Evolutionary conservation across 805 yeast genomes (phyloP), one percentile per base, ranked within the genome.

Genomic region (Jamesozyma gamospora): DNA sequence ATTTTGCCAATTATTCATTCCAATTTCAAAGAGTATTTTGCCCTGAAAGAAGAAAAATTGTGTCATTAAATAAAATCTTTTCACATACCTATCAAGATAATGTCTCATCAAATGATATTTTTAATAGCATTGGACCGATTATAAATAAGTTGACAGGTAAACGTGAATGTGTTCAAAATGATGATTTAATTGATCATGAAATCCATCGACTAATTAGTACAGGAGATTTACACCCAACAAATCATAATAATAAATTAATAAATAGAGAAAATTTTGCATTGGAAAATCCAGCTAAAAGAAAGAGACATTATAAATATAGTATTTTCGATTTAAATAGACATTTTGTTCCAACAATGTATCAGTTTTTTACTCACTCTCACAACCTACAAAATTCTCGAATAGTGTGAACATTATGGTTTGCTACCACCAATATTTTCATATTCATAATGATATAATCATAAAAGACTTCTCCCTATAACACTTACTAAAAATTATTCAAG

Each of bases 11-110:
- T 44, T 66, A 77, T 31, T 87, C 96, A 12, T 90, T 90, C 56
- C 79, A 72, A 51, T 82, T 69, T 55, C 96, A 86, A 56, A 70
- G 94, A 44, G 96, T 90, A 2, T 88, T 75, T 59, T 74, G 85
- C 54, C 94, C 95, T 0, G 36, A 55, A 1, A 44, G 54, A 1
- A 50, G 67, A 32, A 37, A 49, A 28, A 62, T 84, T 11, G 65
- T 68, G 1, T 75, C 83, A 26, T 64, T 88, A 46, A 74, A 72
- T 47, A 72, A 69, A 3, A 64, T 78, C n/a, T 78, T 80, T 0
- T 12, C 21, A 18, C 28, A 34, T 2, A 19, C 19, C 14, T 28
- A 25, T 12, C 15, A 32, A n/a, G 6, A 28, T 9, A 6, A 4
- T 3, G 34, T 28, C 14, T 18, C 12, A 15, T 2, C 36, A 4